Evolutionary conservation across 1,284 basidiomycete species (phyloP).

Genomic region (Moniliella sp.): DNA sequence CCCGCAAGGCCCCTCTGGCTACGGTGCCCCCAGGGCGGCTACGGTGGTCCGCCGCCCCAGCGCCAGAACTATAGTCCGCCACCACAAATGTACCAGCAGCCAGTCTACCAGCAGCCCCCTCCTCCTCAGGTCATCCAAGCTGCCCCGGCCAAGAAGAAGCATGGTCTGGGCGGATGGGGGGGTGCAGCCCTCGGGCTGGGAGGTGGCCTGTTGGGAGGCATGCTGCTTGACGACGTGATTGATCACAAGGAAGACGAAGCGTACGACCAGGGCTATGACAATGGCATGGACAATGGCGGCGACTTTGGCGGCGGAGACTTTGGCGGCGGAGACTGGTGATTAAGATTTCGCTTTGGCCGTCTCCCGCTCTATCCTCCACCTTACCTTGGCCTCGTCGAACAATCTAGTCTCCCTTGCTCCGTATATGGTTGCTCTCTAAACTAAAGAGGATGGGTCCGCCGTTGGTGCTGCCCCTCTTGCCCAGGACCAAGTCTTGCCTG

Average conservation of each 20-base stretch:
- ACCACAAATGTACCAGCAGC: constrained; percentile 5
- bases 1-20: not conserved
- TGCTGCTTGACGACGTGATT: constrained; percentile 3
- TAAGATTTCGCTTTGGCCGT: too few relatives aligned
- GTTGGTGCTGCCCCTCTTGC: too few relatives aligned
- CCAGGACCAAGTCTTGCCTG: too few relatives aligned
- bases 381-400: too few relatives aligned
- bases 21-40: constrained; percentile 5
- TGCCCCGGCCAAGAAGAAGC: not conserved
- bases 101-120: constrained; percentile 2
- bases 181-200: constrained; percentile 15
- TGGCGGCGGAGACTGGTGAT: constrained; percentile 3
- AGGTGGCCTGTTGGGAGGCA: constrained; percentile 9
- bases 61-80: constrained; percentile 1
- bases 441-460: too few relatives aligned
- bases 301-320: constrained; percentile 5
- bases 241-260: constrained; percentile 17
- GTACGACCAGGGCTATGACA: constrained; percentile 24
- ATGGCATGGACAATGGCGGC: constrained; percentile 8
- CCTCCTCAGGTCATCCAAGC: not conserved
- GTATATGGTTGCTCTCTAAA: too few relatives aligned
- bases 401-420: too few relatives aligned
- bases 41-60: constrained; percentile 6
- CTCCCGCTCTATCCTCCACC: too few relatives aligned
- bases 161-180: constrained; percentile 7